phyloP scores from a whole-genome alignment of 352 stramenopile genomes.

The Globisporangium camurandrum region DNA sequence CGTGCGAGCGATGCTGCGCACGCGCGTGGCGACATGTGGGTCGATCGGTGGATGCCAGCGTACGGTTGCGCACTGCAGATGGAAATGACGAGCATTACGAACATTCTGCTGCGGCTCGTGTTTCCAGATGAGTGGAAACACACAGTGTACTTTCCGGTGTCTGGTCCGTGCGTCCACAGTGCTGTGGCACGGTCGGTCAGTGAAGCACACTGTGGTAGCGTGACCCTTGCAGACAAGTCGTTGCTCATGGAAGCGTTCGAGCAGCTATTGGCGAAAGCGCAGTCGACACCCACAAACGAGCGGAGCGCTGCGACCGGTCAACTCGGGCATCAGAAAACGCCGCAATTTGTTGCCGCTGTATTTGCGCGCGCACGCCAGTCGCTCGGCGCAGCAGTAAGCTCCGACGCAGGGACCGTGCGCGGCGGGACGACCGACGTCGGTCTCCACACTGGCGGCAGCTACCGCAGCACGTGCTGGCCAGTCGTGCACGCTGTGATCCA shows the following conservation, averaged over 20 bases:
- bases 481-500: constrained; percentile 29
- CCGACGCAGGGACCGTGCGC: not conserved
- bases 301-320: constrained; percentile 23
- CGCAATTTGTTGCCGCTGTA: constrained; percentile 35
- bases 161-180: constrained; percentile 25
- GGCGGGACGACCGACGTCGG: constrained; percentile 48
- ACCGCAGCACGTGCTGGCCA: constrained; percentile 46
- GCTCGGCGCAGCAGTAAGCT: not conserved
- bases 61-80: constrained; percentile 30
- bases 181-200: constrained; percentile 21
- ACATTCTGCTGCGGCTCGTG: constrained; percentile 24
- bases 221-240: constrained; percentile 11
- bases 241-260: constrained; percentile 13
- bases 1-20: constrained; percentile 11
- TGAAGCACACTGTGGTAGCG: constrained; percentile 22
- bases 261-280: constrained; percentile 17
- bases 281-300: constrained; percentile 13
- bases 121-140: constrained; percentile 36
- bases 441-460: constrained; percentile 30
- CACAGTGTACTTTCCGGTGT: constrained; percentile 22
- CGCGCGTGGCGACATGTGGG: not conserved
- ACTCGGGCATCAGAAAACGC: constrained; percentile 41
- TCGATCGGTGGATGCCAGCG: no score
- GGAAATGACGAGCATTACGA: constrained; percentile 13
- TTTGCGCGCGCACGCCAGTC: constrained; percentile 13